phyloP scores from a whole-genome alignment of 2,329 filamentous ascomycete species.

The Fusarium redolens region DNA sequence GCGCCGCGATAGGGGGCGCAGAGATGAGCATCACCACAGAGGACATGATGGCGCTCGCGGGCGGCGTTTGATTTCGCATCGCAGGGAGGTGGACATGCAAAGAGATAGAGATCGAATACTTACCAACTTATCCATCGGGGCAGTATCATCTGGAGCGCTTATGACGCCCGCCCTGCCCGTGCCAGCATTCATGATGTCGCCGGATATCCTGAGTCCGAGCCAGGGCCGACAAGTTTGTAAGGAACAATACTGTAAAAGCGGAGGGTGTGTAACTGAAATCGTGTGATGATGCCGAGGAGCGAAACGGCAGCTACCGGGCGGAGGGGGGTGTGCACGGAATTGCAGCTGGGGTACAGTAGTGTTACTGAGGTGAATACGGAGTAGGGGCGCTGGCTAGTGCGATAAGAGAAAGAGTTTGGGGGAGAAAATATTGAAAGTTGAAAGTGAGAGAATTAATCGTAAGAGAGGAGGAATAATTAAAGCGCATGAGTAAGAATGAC shows the following conservation, averaged over 20 bases:
- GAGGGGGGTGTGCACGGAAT: slow-evolving; percentile 45
- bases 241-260: slow-evolving; percentile 26
- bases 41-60: slow-evolving; percentile 13
- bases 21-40: slow-evolving; percentile 13
- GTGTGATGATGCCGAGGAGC: slow-evolving; percentile 49
- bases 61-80: slow-evolving; percentile 15
- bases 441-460: slow-evolving; percentile 1
- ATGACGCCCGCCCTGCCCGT: slow-evolving; percentile 69
- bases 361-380: slow-evolving; percentile 9
- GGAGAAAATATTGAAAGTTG: neutral
- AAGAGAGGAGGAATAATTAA: slow-evolving; percentile 15
- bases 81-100: slow-evolving; percentile 20
- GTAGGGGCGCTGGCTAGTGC: slow-evolving; percentile 4
- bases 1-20: slow-evolving; percentile 22
- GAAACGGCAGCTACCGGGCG: slow-evolving; percentile 45
- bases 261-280: slow-evolving; percentile 50
- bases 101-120: slow-evolving; percentile 47
- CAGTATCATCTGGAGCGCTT: slow-evolving; percentile 62
- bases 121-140: slow-evolving; percentile 70
- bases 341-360: slow-evolving; percentile 38
- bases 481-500: neutral
- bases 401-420: slow-evolving; percentile 12
- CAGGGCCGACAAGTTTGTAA: slow-evolving; percentile 41
- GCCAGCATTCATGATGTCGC: slow-evolving; percentile 53
- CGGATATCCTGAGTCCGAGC: slow-evolving; percentile 40